Percentiles rank a stretch among this genome's conserved stretches.
phyloP scores from a whole-genome alignment of 179 eudicot genomes.

The Patellifolia procumbens region DNA sequence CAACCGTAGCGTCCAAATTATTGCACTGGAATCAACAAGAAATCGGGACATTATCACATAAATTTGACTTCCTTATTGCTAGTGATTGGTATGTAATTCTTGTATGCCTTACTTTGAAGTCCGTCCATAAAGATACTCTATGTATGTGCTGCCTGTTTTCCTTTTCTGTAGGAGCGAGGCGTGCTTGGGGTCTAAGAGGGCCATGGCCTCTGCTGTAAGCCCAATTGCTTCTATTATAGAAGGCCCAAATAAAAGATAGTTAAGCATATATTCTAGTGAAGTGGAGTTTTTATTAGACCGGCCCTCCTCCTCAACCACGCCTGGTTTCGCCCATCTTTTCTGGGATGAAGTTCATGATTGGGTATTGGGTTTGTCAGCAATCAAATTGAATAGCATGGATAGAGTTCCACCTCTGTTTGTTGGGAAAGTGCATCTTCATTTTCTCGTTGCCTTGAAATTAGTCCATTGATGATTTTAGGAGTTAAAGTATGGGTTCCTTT shows the following conservation, averaged over 20 bases:
- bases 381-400: slow-evolving; percentile 13
- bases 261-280: too few relatives aligned
- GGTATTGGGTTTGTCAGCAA: slow-evolving; percentile 7
- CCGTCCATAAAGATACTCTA: background rate
- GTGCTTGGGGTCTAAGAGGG: too few relatives aligned
- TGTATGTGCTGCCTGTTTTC: background rate
- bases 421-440: background rate
- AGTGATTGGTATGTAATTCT: slow-evolving; percentile 71
- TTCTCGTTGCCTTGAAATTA: slow-evolving; percentile 6
- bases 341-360: background rate
- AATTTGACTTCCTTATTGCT: slow-evolving; percentile 70
- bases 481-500: background rate
- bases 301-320: too few relatives aligned
- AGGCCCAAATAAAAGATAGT: too few relatives aligned
- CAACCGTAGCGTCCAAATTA: slow-evolving; percentile 53
- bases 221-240: too few relatives aligned
- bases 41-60: slow-evolving; percentile 36
- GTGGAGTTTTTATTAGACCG: too few relatives aligned
- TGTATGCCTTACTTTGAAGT: slow-evolving; percentile 10
- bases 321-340: too few relatives aligned
- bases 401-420: background rate
- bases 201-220: too few relatives aligned
- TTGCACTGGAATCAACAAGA: slow-evolving; percentile 80
- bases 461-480: background rate
- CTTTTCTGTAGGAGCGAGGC: too few relatives aligned